These are phyloP conservation scores for Dactylonectria estremocensis DNA, from an alignment of 2,329 filamentous ascomycete genomes.

Conservation along the genomic window DNA sequence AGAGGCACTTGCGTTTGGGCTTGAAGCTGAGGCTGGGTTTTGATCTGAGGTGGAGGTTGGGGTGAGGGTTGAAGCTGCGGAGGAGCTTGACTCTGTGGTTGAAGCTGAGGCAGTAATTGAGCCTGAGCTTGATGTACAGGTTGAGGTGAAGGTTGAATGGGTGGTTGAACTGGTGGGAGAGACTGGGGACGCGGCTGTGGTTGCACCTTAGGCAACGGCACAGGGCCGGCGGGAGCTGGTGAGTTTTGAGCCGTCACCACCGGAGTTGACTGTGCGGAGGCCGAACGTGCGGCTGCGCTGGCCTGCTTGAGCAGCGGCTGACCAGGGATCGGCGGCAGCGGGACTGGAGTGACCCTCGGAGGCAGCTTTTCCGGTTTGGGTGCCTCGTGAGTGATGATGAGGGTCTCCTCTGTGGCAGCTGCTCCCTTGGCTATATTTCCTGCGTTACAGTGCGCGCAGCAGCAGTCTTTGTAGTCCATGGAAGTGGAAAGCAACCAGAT, in stretches of 20 bases:
- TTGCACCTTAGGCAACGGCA: constrained; percentile 20
- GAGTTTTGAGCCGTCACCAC: constrained; percentile 38
- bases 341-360: constrained; percentile 56
- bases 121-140: not conserved
- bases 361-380: constrained; percentile 46
- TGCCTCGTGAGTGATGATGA: constrained; percentile 42
- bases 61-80: constrained; percentile 32
- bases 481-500: constrained; percentile 67
- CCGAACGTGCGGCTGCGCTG: constrained; percentile 42
- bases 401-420: constrained; percentile 47
- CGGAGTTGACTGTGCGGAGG: constrained; percentile 48
- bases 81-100: not conserved
- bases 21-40: constrained; percentile 3
- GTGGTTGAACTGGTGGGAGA: constrained; percentile 5
- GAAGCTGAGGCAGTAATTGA: constrained; percentile 7
- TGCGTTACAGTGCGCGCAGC: constrained; percentile 65
- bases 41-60: constrained; percentile 22
- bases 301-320: constrained; percentile 53
- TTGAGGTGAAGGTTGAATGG: constrained; percentile 13
- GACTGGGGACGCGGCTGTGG: constrained; percentile 29
- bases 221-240: constrained; percentile 31
- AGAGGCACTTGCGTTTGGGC: constrained; percentile 17
- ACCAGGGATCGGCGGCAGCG: constrained; percentile 54
- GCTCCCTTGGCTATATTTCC: constrained; percentile 46
- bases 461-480: constrained; percentile 64